Base-by-base conservation (phyloP, 1,284 basidiomycete genomes). In the Porogramme epimiltina region DNA sequence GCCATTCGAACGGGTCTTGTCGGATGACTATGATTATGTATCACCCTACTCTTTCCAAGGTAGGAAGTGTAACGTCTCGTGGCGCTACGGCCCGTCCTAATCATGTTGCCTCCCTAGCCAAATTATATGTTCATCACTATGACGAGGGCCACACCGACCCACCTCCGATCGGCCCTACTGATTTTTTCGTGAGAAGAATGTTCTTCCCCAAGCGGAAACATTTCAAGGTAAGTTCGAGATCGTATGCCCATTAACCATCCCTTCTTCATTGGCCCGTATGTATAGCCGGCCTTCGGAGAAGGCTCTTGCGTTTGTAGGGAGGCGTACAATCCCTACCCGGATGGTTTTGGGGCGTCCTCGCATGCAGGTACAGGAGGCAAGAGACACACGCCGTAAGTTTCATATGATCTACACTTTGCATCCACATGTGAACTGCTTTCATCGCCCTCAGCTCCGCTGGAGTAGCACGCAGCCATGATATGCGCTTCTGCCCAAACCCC, bases 401-500 rank as follows among this genome's bases (percentile, higher is more conserved):
- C 34, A 6, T 18, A 6, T 5, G 13, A 13, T 18, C n/a, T 37
- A 9, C 34, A 13, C 5, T n/a, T 18, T 31, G 8, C 34, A 37
- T 37, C n/a, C 13, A 5, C n/a, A 31, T 31, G 8, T 10, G 15
- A 22, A 9, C 13, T 24, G 5, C 24, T 5, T 0, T 23, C 23
- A 2, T 13, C 13, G 26, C n/a, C 37, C 28, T 23, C 33, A n/a
- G 15, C 22, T 31, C 28, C 6, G 28, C 28, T 31, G 8, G 28
- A 31, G 8, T 6, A 31, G 28, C 28, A 6, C 28, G 28, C 6
- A 31, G 13, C 28, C 6, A 13, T 9, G n/a, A 16, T 5, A 64
- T 65, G 63, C 64, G 64, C 41, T 66, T 65, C 44, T 67, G 66
- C 23, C 62, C 66, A 1, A 56, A 58, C 9, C 38, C 53, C 3